A percentile compares a stretch with the other conserved stretches of the same genome.
Evolutionary conservation across 192 early-diverging fungal genomes (phyloP).

Genomic region (Podila minutissima): DNA sequence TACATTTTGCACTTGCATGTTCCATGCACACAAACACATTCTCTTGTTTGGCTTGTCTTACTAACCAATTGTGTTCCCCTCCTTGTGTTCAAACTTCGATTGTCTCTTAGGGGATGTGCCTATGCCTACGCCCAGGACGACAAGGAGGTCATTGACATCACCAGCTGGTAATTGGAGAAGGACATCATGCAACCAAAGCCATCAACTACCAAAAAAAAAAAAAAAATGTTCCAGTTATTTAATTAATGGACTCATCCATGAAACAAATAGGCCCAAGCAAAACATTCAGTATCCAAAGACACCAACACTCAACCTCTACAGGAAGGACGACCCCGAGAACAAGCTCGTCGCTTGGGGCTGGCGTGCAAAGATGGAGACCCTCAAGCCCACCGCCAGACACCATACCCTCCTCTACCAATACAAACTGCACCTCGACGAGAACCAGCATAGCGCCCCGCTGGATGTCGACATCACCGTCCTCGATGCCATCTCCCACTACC

Average conservation of each 20-base stretch:
- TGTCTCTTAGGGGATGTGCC: conserved; percentile 6
- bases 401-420: conserved; percentile 54
- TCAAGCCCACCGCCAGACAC: conserved; percentile 25
- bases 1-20: background rate
- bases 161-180: conserved; percentile 7
- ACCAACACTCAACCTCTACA: conserved; percentile 37
- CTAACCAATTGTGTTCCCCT: background rate
- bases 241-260: background rate
- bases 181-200: background rate
- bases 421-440: conserved; percentile 56
- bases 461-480: conserved; percentile 53
- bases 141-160: conserved; percentile 27
- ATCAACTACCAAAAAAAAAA: background rate
- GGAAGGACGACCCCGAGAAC: conserved; percentile 8
- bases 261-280: conserved; percentile 32
- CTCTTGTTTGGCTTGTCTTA: background rate
- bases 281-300: conserved; percentile 50
- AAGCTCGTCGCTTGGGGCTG: conserved; percentile 21
- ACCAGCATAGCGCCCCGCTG: conserved; percentile 33
- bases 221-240: background rate
- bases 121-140: conserved; percentile 25
- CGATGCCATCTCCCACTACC: conserved; percentile 51
- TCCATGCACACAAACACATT: background rate
- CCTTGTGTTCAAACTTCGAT: background rate
- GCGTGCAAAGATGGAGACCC: conserved; percentile 31